These are phyloP conservation scores for Colletotrichum sidae DNA, from an alignment of 2,329 filamentous ascomycete genomes.

Conservation along the genomic window DNA sequence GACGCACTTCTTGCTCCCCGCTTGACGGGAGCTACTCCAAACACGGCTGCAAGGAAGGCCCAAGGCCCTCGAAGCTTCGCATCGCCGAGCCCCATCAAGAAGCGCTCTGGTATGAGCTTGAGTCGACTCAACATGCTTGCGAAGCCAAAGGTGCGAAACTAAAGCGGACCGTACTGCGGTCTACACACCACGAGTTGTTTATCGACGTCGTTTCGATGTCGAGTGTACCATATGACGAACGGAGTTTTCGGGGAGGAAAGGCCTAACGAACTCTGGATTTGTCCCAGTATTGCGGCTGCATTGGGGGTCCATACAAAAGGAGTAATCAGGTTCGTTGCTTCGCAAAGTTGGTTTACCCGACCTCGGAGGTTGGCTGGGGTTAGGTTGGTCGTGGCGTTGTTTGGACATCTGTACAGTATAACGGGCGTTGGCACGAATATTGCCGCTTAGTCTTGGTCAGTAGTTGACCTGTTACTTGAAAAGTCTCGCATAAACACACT, in stretches of 20 bases:
- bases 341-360: conserved; percentile 6
- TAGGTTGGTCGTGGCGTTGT: conserved; percentile 27
- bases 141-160: conserved; percentile 68
- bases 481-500: too few species aligned
- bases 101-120: conserved; percentile 63
- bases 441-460: too few species aligned
- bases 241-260: background rate
- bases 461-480: too few species aligned
- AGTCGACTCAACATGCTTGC: conserved; percentile 72
- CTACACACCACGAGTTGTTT: background rate
- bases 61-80: conserved; percentile 42
- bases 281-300: background rate
- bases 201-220: conserved; percentile 1
- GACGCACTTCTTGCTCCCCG: conserved; percentile 65
- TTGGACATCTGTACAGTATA: conserved; percentile 26
- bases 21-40: conserved; percentile 51
- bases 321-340: conserved; percentile 28
- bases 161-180: conserved; percentile 24
- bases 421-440: conserved; percentile 20
- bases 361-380: conserved; percentile 15
- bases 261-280: background rate
- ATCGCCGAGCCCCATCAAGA: conserved; percentile 61
- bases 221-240: conserved; percentile 32
- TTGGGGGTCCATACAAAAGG: conserved; percentile 16
- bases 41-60: conserved; percentile 50